Base-by-base conservation (phyloP, 75 land plant genomes). In the Pseudotsuga menziesii region DNA sequence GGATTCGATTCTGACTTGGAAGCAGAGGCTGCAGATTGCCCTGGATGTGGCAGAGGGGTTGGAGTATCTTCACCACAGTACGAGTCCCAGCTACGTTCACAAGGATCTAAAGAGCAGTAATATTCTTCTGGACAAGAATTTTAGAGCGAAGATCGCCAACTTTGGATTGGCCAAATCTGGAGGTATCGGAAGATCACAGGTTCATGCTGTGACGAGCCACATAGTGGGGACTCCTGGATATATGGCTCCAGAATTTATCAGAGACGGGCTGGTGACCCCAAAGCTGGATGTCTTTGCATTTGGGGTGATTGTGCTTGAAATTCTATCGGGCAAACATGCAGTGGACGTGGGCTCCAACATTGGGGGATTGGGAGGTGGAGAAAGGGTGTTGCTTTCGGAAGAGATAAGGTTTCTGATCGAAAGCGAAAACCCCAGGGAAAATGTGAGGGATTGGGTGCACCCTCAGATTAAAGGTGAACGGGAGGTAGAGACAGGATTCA, bases 201-300 rank as follows among this genome's bases (percentile, higher is more conserved):
- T 59, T 7, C 56, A 78, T 59, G 79, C 78, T 13, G 61, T 89
- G 75, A 91, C 91, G n/a, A 83, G 79, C 73, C 93, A 91, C 76
- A 85, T 91, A 20, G 82, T 82, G 32, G 93, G 91, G 59, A 87
- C 89, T 4, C 82, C 81, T 22, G 93, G 93, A 44, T 91, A 87
- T 76, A 85, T 89, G 89, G 82, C 93, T 20, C 93, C 93, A 2
- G 93, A 91, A 82, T 91, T 89, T 78, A 63, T 91, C 66, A 84
- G 84, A 78, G 81, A 91, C 72, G 93, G 93, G n/a, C 61, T 91
- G 5, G 80, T 91, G 41, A 85, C 91, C 4, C 75, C 87, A 26
- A 91, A 87, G 80, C 87, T 90, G 29, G 93, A 91, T 76, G 93
- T 91, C 0, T 91, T 82, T 74, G 83, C 91, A 4, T 89, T 83